Base-by-base conservation (phyloP, 179 eudicot species). In the Spergularia azorica region DNA sequence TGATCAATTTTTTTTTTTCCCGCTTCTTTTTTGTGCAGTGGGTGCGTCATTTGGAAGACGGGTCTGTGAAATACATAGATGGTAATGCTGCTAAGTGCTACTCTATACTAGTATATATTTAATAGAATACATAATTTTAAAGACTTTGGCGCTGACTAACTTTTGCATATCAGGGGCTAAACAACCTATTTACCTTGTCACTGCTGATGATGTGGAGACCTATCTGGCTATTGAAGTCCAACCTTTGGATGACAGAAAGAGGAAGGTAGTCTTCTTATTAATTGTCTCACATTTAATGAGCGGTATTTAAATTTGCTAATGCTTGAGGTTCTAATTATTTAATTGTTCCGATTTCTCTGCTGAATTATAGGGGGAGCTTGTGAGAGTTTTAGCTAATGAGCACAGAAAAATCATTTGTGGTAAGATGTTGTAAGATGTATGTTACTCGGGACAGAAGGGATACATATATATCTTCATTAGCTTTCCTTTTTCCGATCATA, bases 21-120 rank as follows among this genome's bases (percentile, higher is more conserved):
- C 48, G 5, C 8, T 43, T 43, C 48, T 3, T 21, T 74, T 67
- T 72, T 60, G 72, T 80, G 54, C 90, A 95, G 98, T 95, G 98
- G 98, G 90, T 95, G 59, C 96, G 98, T 58, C 93, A 91, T 86
- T 68, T 93, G 89, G 97, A 95, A 85, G 98, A 95, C 89, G 98
- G 98, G 77, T 95, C 98, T 71, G 88, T 95, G 68, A 84, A 90
- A 73, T 93, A 93, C 71, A 91, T 95, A 70, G 98, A 93, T 15
- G 98, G 98, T 95, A 91, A 74, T 65, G 6, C 63, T 68, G 50
- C 74, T 57, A 39, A 57, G 46, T 26, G 32, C 32, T 26, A 26
- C 39, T 74, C n/a, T 74, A 38, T 74, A 56, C 32, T 26, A 26
- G 32, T 26, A 36, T 36, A 36, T 14, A 21, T 83, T 63, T n/a